Base-by-base conservation (phyloP, 2,329 filamentous ascomycete genomes). In the Periglandula ipomoeae region DNA sequence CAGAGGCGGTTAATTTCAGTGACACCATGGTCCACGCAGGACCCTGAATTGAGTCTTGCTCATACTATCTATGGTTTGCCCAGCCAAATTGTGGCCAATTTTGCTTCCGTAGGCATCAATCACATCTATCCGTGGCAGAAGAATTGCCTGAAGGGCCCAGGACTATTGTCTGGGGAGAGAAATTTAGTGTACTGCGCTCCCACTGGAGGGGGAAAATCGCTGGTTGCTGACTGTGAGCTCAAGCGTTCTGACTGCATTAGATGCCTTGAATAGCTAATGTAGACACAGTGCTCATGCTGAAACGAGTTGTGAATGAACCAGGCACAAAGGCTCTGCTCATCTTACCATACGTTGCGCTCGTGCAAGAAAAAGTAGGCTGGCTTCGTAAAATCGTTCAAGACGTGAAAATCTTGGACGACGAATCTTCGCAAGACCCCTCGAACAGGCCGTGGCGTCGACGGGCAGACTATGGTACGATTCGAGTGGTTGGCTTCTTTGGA, bases 41-140 rank as follows among this genome's bases (percentile, higher is more conserved):
- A 84, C 55, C 73, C 76, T 8, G 68, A 75, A 49, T 70, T 89
- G 17, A 79, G 74, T 13, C 70, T 90, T 26, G 73, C 74, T 4
- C 79, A 89, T 61, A 69, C 75, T 1, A 68, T 67, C 35, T 90
- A 89, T 66, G 76, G 70, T 8, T 69, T 90, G 13, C 81, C 84
- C 3, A 55, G 65, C 0, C 64, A 70, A 22, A 67, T 89, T 35
- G 76, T 86, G 3, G 65, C 71, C 17, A 89, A 89, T 58, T 77
- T 89, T 58, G 73, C 72, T 43, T 66, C 70, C 0, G 69, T 86
- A 35, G 85, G 85, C n/a, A 84, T 90, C 49, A 76, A 72, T 37
- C 77, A 75, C 54, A 89, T 89, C 51, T 89, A 89, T 57, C 82
- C 84, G 2, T 90, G 86, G 86, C 86, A 89, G 64, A 84, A 84